phyloP scores from a whole-genome alignment of 1,284 basidiomycete genomes.

The Ceratobasidium papillatum region DNA sequence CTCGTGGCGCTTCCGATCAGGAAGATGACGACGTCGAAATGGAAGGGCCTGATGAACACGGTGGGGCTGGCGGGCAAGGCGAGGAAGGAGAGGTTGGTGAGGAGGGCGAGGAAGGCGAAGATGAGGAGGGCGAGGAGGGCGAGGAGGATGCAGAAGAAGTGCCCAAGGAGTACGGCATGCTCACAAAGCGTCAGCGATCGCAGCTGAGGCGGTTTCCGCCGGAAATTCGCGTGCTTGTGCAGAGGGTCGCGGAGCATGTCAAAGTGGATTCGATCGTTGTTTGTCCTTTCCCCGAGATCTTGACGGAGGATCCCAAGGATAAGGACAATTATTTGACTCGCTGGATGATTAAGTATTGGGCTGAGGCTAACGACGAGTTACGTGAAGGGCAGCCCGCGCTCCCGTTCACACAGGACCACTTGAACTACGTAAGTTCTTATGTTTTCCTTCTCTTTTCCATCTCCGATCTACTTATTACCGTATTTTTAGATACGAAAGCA shows the following conservation, averaged over 20 bases:
- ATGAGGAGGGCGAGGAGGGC: background rate
- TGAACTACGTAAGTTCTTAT: background rate
- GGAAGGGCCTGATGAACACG: no score
- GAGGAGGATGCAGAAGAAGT: background rate
- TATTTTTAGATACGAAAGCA: background rate
- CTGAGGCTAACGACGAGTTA: background rate
- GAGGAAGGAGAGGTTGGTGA: no score
- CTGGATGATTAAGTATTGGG: background rate
- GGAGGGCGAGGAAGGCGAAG: background rate
- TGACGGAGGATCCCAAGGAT: background rate
- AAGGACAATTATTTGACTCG: background rate
- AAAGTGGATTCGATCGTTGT: background rate
- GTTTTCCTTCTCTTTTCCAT: background rate
- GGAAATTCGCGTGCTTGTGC: background rate
- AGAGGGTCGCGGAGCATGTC: background rate
- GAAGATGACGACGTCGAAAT: background rate
- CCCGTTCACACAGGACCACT: background rate
- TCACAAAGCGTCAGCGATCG: background rate
- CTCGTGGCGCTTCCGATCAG: background rate
- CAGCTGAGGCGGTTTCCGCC: background rate
- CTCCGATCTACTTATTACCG: no score
- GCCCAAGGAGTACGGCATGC: background rate
- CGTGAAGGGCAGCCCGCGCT: background rate
- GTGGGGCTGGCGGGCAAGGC: no score
- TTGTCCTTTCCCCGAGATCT: background rate